phyloP scores from a whole-genome alignment of 2,329 filamentous ascomycete species.

The Boeremia lycopersici region DNA sequence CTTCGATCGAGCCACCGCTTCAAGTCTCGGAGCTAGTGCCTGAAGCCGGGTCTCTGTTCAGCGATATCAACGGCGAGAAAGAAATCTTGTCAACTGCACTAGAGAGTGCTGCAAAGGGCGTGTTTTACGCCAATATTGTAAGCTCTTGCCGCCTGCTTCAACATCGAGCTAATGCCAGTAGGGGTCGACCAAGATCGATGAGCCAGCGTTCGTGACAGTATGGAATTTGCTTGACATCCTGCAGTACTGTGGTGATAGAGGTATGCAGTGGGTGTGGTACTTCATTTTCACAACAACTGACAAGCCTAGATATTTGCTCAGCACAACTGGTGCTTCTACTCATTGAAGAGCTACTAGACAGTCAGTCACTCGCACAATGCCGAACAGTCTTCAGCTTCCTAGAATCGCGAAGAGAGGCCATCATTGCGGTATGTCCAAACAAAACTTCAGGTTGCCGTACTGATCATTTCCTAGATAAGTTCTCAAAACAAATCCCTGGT shows the following conservation, averaged over 20 bases:
- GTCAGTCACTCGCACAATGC: conserved; percentile 91
- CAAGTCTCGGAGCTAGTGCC: conserved; percentile 48
- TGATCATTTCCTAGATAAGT: conserved; percentile 39
- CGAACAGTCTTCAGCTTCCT: conserved; percentile 92
- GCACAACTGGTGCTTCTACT: conserved; percentile 85
- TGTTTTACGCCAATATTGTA: conserved; percentile 81
- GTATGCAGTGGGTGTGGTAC: conserved; percentile 59
- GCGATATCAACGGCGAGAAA: conserved; percentile 44
- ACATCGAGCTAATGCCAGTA: conserved; percentile 45
- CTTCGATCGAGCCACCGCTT: conserved; percentile 53
- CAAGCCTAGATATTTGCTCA: conserved; percentile 63
- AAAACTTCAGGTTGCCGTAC: conserved; percentile 11
- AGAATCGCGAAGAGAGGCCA: conserved; percentile 87
- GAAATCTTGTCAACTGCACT: conserved; percentile 69
- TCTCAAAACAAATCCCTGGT: conserved; percentile 76
- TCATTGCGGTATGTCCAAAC: conserved; percentile 69
- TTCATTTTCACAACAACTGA: conserved; percentile 8
- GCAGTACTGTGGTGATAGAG: conserved; percentile 83
- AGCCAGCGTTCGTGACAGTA: conserved; percentile 77
- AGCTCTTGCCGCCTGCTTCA: conserved; percentile 40
- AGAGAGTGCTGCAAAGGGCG: conserved; percentile 80
- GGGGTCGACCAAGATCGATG: conserved; percentile 76
- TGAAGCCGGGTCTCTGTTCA: conserved; percentile 37
- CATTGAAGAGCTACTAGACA: conserved; percentile 93
- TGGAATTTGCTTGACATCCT: conserved; percentile 95